Evolutionary conservation across 2,329 filamentous ascomycete genomes (phyloP).

Genomic region (Davidsoniella australis): DNA sequence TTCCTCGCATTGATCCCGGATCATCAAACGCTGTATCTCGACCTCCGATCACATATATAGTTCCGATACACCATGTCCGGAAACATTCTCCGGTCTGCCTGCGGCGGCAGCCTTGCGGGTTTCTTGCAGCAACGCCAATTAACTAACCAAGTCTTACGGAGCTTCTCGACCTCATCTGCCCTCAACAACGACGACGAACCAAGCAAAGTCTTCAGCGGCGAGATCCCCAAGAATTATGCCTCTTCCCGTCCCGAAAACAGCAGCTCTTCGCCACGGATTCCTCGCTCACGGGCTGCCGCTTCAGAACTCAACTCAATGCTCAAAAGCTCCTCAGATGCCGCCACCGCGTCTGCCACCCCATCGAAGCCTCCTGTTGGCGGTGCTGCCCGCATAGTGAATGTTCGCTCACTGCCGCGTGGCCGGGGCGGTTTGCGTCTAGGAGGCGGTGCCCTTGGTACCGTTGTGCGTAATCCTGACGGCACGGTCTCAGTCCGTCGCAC

Average conservation of each 20-base stretch:
- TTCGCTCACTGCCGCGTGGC: slow-evolving; percentile 23
- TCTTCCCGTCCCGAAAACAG: slow-evolving; percentile 12
- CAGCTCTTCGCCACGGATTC: slow-evolving; percentile 12
- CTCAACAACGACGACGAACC: slow-evolving; percentile 17
- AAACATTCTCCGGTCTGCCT: slow-evolving; percentile 12
- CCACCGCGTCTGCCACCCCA: background rate
- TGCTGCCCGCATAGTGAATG: slow-evolving; percentile 22
- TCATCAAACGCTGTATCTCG: background rate
- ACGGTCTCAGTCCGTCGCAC: slow-evolving; percentile 10
- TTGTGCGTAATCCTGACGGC: slow-evolving; percentile 9
- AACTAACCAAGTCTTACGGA: no score
- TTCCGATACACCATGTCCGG: slow-evolving; percentile 6
- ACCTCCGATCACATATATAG: background rate
- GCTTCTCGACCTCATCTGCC: slow-evolving; percentile 23
- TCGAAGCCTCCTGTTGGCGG: slow-evolving; percentile 10
- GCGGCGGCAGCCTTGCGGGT: slow-evolving; percentile 7
- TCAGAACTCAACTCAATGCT: slow-evolving; percentile 21
- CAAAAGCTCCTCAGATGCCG: slow-evolving; percentile 12
- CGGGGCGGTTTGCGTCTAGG: slow-evolving; percentile 15
- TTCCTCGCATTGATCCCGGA: no score
- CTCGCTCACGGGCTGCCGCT: slow-evolving; percentile 21
- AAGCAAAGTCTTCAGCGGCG: slow-evolving; percentile 6
- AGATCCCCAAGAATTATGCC: slow-evolving; percentile 4
- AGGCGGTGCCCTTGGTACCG: slow-evolving; percentile 12
- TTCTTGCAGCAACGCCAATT: background rate